These are phyloP conservation scores for Metschnikowia baotianmanensis DNA, from an alignment of 805 yeast species.

Conservation along the genomic window DNA sequence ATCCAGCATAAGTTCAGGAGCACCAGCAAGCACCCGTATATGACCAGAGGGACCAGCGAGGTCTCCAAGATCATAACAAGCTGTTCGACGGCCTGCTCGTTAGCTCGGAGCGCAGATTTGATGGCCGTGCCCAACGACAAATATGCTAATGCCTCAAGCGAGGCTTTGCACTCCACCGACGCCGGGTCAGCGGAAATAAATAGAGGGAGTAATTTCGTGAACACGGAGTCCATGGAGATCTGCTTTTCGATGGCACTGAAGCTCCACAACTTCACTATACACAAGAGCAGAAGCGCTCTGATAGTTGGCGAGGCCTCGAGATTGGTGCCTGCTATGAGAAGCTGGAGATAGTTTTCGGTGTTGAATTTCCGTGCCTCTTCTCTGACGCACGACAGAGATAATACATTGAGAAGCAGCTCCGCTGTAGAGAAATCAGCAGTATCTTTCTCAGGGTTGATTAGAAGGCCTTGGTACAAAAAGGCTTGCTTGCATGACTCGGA, in stretches of 20 bases:
- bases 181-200: conserved; percentile 2
- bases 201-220: conserved; percentile 3
- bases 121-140: conserved; percentile 15
- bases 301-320: conserved; percentile 1
- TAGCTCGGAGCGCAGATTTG: conserved; percentile 11
- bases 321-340: conserved; percentile 14
- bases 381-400: conserved; percentile 16
- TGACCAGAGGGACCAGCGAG: conserved; percentile 14
- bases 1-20: conserved; percentile 40
- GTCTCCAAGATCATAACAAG: conserved; percentile 17
- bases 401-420: conserved; percentile 11
- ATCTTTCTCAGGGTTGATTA: conserved; percentile 9
- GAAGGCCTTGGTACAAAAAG: conserved; percentile 10
- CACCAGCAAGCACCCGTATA: conserved; percentile 43
- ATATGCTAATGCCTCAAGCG: conserved; percentile 17
- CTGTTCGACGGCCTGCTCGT: conserved; percentile 13
- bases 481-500: conserved; percentile 12
- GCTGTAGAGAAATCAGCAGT: conserved; percentile 10
- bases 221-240: conserved; percentile 14
- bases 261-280: conserved; percentile 21
- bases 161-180: neutral
- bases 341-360: conserved; percentile 12
- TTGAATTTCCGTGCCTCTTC: conserved; percentile 19
- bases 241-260: conserved; percentile 17
- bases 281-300: conserved; percentile 15